Evolutionary conservation across 257 asterid species (phyloP), one percentile per base, ranked within the genome.

Genomic region (Orobanche coerulescens): DNA sequence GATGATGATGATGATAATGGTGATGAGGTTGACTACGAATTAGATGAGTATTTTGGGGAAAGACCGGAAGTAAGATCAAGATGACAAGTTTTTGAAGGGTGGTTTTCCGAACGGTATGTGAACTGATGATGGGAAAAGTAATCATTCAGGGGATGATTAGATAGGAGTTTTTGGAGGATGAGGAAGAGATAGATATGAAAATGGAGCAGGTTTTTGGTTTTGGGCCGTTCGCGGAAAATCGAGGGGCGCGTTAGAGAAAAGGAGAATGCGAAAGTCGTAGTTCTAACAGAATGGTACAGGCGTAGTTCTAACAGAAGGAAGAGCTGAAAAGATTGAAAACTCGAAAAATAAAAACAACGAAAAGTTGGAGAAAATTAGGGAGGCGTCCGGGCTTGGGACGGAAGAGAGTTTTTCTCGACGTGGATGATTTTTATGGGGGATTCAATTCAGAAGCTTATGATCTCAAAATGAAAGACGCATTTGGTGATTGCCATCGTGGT

Each of bases 161-260:
- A 6, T 66, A 25, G 82, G n/a, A 65, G 58, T 4, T 77, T 62
- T 84, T 85, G 0, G 92, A 84, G 64, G 94, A 86, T 19, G 94
- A 86, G 70, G 94, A 80, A 33, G 92, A 73, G 72, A 74, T 86
- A 34, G 95, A 86, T 95, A 89, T 64, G 95, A 86, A 77, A 92
- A 86, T 65, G 5, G 96, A 88, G 79, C 81, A 89, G 58, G 82
- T 59, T 44, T 90, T 23, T 26, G 59, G 85, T 90, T 54, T 58
- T 72, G 82, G 92, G 95, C 11, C 83, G 84, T 73, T 73, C 95
- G 0, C 57, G 95, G 63, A 73, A 59, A 48, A 87, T 90, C 62
- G 95, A 84, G 62, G 97, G 94, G 20, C 86, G 95, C 0, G 97
- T 90, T 33, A 90, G 95, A 82, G 86, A 86, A 79, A 83, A 76